phyloP scores from a whole-genome alignment of 1,284 basidiomycete species.

The Cryptococcus hybrid region DNA sequence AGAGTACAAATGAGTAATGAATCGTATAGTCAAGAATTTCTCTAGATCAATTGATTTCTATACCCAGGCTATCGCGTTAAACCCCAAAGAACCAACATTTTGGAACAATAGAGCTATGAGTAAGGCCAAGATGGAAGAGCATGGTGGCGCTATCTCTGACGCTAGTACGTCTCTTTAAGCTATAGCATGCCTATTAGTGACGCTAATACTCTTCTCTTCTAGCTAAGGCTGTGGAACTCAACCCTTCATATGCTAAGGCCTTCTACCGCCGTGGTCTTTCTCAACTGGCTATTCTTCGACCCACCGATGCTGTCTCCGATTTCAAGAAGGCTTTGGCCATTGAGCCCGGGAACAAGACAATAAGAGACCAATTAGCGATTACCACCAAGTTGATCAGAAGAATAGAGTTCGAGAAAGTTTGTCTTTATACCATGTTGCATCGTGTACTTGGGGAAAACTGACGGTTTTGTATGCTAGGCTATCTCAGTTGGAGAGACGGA shows the following conservation, averaged over 20 bases:
- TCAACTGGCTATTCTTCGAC: constrained; percentile 83
- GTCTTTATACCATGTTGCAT: background rate
- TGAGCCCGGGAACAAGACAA: constrained; percentile 82
- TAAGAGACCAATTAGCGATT: constrained; percentile 75
- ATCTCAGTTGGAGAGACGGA: constrained; percentile 87
- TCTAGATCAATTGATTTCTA: constrained; percentile 66
- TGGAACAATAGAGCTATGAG: constrained; percentile 53
- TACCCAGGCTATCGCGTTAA: constrained; percentile 70
- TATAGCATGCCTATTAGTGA: constrained; percentile 11
- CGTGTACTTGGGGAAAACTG: background rate
- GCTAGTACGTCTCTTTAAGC: constrained; percentile 34
- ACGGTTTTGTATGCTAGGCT: constrained; percentile 56
- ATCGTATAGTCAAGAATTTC: constrained; percentile 59
- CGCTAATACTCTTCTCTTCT: background rate
- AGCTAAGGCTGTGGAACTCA: constrained; percentile 85
- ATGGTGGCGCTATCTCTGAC: constrained; percentile 50
- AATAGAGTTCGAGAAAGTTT: constrained; percentile 83
- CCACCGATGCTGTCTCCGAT: constrained; percentile 77
- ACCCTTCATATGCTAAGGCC: constrained; percentile 82
- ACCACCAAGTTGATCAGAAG: constrained; percentile 78
- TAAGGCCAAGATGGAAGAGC: constrained; percentile 55
- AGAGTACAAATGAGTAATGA: too few species aligned
- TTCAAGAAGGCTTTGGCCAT: constrained; percentile 82
- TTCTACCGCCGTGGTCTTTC: constrained; percentile 79
- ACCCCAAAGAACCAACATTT: constrained; percentile 57